Base-by-base conservation (phyloP, 352 stramenopile species). In the Globisporangium recalcitrans region DNA sequence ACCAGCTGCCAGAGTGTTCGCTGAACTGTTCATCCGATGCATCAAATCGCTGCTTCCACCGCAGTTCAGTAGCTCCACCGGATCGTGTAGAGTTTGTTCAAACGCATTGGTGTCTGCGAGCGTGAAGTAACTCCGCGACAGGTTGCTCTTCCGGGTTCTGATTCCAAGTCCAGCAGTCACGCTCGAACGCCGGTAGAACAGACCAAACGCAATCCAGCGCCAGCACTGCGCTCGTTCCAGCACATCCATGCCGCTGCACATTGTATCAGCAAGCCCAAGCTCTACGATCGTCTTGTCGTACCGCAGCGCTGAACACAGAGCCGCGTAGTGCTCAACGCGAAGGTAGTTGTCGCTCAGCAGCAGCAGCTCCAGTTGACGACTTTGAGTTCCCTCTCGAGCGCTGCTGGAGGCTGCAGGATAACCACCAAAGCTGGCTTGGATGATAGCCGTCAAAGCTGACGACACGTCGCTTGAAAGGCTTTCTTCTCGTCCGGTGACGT, bases 201-300 rank as follows among this genome's bases (percentile, higher is more conserved):
- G 24, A 32, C 24, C 48, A 29, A 53, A 36, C 14, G 24, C 24
- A 22, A 53, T 36, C 48, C 48, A 53, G 19, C 24, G 48, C 24
- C 48, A 53, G 48, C 48, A 53, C 24, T 53, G 48, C 24, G 21
- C 48, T 14, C 48, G 48, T 29, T 53, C 48, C 4, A 34, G 21
- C 22, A 31, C 46, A 32, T 31, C 46, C 46, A 52, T 31, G 4
- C 9, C 11, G 14, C 11, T 22, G 24, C 14, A 22, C 48, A 53
- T 53, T 7, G 48, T 36, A 8, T 26, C 14, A 8, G 48, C 48
- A 29, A 53, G 13, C 24, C 48, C 48, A 13, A 53, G 13, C 24
- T 53, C 48, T 53, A 4, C 13, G 9, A 36, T 9, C 13, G 26
- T 14, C 14, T 32, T 16, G 48, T 53, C 24, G 14, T 34, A 34